Evolutionary conservation across 257 asterid genomes (phyloP).

Genomic region (Primulina tabacum): DNA sequence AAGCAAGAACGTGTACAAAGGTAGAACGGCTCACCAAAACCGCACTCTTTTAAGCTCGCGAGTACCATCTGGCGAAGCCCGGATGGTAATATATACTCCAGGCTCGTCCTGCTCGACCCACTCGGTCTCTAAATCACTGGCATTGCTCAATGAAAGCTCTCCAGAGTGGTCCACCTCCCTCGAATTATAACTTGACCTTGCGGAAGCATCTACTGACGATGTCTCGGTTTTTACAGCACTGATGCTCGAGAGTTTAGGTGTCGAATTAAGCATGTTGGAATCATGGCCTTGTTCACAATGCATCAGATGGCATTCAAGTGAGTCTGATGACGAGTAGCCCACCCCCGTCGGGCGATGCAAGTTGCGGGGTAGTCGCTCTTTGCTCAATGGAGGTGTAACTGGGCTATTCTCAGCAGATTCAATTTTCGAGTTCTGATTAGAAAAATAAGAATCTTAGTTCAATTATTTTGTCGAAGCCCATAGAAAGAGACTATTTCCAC

Average conservation of each 20-base stretch:
- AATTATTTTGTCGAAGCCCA: neutral
- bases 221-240: constrained; percentile 70
- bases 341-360: constrained; percentile 40
- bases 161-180: constrained; percentile 81
- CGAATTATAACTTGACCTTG: constrained; percentile 58
- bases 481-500: neutral
- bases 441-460: neutral
- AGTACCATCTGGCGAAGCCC: constrained; percentile 73
- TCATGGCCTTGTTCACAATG: constrained; percentile 42
- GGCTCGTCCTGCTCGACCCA: constrained; percentile 99
- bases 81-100: constrained; percentile 88
- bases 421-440: constrained; percentile 55
- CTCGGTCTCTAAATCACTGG: constrained; percentile 82
- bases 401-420: constrained; percentile 73
- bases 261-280: constrained; percentile 55
- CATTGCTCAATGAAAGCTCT: constrained; percentile 88
- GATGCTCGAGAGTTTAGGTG: constrained; percentile 76
- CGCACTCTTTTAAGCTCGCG: constrained; percentile 95
- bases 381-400: constrained; percentile 63
- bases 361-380: constrained; percentile 55
- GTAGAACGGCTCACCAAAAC: constrained; percentile 62
- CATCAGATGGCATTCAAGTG: constrained; percentile 39
- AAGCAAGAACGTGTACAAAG: neutral
- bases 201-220: constrained; percentile 80
- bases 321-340: constrained; percentile 49